Evolutionary conservation across 2,329 filamentous ascomycete genomes (phyloP).

Genomic region (Fusarium foetens): DNA sequence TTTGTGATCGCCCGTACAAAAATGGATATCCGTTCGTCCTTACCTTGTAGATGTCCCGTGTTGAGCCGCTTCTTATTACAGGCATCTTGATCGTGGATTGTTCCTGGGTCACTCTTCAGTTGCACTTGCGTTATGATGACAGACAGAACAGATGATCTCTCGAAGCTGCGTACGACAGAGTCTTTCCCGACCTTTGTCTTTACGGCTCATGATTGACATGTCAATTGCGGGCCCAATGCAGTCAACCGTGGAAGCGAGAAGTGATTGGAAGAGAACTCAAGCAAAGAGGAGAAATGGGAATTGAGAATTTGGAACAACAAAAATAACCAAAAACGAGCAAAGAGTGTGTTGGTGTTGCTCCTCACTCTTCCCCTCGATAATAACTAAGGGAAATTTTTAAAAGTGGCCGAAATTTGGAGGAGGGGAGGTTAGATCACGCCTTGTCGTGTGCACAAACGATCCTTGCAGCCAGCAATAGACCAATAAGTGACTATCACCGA

Average conservation of each 20-base stretch:
- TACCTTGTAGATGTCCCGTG: conserved; percentile 26
- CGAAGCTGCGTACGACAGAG: conserved; percentile 28
- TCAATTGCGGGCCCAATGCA: conserved; percentile 37
- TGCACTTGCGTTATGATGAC: conserved; percentile 25
- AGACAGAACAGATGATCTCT: conserved; percentile 5
- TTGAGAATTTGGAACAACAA: neutral
- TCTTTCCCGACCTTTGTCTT: conserved; percentile 34
- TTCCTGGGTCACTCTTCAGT: conserved; percentile 12
- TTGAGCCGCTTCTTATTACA: conserved; percentile 7
- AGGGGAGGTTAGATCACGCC: conserved; percentile 32
- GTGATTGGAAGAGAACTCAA: conserved; percentile 12
- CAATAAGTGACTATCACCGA: conserved; percentile 5
- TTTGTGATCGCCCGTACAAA: neutral
- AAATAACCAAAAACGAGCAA: neutral
- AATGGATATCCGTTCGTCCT: neutral
- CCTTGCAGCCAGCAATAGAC: conserved; percentile 22
- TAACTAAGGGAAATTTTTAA: conserved; percentile 4
- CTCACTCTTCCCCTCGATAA: conserved; percentile 2
- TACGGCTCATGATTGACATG: conserved; percentile 37
- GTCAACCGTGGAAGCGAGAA: conserved; percentile 33
- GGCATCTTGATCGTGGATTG: conserved; percentile 16
- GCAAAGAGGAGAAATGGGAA: neutral
- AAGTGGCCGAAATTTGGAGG: conserved; percentile 14
- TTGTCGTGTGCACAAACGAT: conserved; percentile 29
- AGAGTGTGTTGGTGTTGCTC: conserved; percentile 4